Evolutionary conservation across 2,329 filamentous ascomycete genomes (phyloP), one percentile per base, ranked within the genome.

Genomic region (Aciculosporium take): DNA sequence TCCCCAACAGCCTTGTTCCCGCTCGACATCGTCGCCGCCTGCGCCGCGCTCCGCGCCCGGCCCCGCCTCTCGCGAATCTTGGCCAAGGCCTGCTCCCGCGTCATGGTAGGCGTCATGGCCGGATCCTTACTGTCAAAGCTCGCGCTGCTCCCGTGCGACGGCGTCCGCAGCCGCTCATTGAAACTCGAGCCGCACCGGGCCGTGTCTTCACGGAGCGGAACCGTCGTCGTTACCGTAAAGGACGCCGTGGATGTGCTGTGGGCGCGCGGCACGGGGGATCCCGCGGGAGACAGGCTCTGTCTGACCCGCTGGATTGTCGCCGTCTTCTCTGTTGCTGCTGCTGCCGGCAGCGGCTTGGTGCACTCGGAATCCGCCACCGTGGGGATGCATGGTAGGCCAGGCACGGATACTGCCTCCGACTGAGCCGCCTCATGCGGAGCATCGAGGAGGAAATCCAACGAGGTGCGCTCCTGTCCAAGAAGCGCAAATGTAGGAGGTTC

Each of bases 61-160:
- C 81, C 81, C 40, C 84, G 66, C 23, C 84, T 69, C 61, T 84
- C 79, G 40, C 78, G 71, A 49, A 89, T 88, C 56, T 80, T 76
- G 42, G 80, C 80, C 13, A 89, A 69, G 3, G 83, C 83, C 58
- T 86, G 71, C 57, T 86, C 84, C 41, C 84, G 71, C 21, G 75
- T 75, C 72, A 81, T 77, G 30, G 76, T 81, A 5, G 76, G 74
- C 32, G 71, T 78, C 45, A 80, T 56, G 8, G 74, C 74, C 17
- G 73, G 72, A 54, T 77, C 71, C 45, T 61, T 70, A 31, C 64
- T 54, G 54, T 76, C 72, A 49, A 76, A 76, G 41, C 57, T 62
- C 40, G 49, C 55, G 43, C 49, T 57, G 48, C 58, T 62, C 36
- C 54, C 57, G 33, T 53, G 56, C 4, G 62, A 67, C 1, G 67